Percentiles rank a stretch among this genome's conserved stretches.
phyloP scores from a whole-genome alignment of 495 filamentous ascomycete genomes.

The Podospora pseudopauciseta region DNA sequence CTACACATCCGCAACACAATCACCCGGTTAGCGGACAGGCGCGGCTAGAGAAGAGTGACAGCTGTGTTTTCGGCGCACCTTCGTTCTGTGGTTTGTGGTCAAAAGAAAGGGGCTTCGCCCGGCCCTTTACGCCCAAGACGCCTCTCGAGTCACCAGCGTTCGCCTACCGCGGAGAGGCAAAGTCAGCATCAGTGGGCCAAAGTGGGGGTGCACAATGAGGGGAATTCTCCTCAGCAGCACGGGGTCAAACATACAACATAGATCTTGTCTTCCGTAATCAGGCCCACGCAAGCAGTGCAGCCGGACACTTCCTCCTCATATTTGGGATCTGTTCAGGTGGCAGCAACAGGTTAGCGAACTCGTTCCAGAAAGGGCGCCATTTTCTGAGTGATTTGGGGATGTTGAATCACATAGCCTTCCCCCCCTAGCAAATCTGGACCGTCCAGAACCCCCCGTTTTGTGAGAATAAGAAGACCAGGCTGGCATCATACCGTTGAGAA shows the following conservation, averaged over 20 bases:
- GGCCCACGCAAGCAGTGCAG: constrained; percentile 86
- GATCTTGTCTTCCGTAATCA: constrained; percentile 87
- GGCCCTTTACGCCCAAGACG: constrained; percentile 90
- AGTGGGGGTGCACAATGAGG: constrained; percentile 9
- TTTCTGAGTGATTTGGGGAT: neutral
- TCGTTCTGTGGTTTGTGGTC: constrained; percentile 99
- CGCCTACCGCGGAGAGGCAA: constrained; percentile 52
- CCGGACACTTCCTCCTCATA: constrained; percentile 98
- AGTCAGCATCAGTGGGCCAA: constrained; percentile 25
- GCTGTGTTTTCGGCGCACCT: constrained; percentile 49
- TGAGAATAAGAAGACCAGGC: neutral
- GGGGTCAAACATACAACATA: constrained; percentile 65
- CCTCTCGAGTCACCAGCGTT: constrained; percentile 95
- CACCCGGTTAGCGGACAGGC: constrained; percentile 20
- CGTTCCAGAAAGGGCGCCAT: neutral
- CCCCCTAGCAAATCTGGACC: neutral
- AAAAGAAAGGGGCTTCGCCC: constrained; percentile 93
- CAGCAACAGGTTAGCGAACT: constrained; percentile 23
- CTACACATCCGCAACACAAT: constrained; percentile 44
- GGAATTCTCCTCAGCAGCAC: neutral
- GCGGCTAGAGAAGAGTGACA: constrained; percentile 7
- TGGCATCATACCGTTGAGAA: constrained; percentile 72
- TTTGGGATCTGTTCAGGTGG: constrained; percentile 67
- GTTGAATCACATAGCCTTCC: neutral
- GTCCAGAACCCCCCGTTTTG: constrained; percentile 23